Evolutionary conservation across 176 grass and related monocot genomes (phyloP), one percentile per base, ranked within the genome.

Genomic region (Raddia distichophylla): DNA sequence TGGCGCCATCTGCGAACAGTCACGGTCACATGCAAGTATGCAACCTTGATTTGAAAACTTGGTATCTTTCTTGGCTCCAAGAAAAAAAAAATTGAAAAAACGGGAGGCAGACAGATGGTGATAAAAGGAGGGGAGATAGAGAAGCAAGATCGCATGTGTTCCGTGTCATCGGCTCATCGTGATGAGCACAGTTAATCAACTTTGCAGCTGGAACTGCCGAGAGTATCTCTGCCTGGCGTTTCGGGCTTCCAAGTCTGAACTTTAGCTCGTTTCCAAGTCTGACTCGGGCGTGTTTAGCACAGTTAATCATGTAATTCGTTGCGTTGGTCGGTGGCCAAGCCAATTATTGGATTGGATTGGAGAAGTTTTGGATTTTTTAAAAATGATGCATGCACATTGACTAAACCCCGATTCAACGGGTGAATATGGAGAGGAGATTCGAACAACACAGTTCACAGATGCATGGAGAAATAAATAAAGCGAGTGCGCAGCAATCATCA

Each of bases 11-110:
- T 48, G 80, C 49, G 49, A 74, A 63, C 75, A 87, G 72, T 83
- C 84, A 67, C 77, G 57, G 75, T 75, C 82, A 88, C 89, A 85
- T 80, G 74, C 72, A 40, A 40, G 37, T 40, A 60, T n/a, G 63
- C 53, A 53, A 32, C 83, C 73, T 56, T 56, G 86, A 85, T 82
- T 76, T 87, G 85, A 89, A 93, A 91, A 78, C 60, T 79, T 85
- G 80, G 82, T 69, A 22, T 50, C 79, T 85, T 85, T 91, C 70
- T 75, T 89, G 71, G 53, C 74, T 54, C 69, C 81, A 47, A 60
- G 46, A 80, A 60, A 75, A 69, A 61, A 56, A 56, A 61, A 55
- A 45, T 61, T 40, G 37, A 40, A 40, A 27, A 73, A 69, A 51
- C 60, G 8, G 8, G 66, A 73, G 77, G 53, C 58, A 47, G n/a